phyloP scores from a whole-genome alignment of 371 early-diverging fungal species.

The Lichtheimia ornata region DNA sequence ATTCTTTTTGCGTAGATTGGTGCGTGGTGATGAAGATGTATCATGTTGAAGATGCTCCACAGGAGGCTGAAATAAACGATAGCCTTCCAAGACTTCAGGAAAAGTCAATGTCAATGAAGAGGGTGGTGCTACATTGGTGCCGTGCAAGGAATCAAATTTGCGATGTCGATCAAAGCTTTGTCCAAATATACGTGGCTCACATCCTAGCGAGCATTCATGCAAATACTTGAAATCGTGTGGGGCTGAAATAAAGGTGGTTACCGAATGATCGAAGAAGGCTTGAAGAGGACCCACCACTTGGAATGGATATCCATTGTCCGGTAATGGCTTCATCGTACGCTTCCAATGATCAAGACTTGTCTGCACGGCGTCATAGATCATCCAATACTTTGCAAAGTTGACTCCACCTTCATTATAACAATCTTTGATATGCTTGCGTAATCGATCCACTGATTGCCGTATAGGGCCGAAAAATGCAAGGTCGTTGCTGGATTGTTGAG shows the following conservation, averaged over 20 bases:
- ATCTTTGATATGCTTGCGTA: slow-evolving; percentile 25
- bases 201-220: slow-evolving; percentile 58
- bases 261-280: slow-evolving; percentile 42
- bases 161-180: slow-evolving; percentile 41
- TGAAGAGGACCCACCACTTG: slow-evolving; percentile 36
- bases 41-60: background rate
- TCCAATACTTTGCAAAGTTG: slow-evolving; percentile 45
- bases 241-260: slow-evolving; percentile 38
- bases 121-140: slow-evolving; percentile 28
- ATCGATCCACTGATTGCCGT: slow-evolving; percentile 38
- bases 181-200: slow-evolving; percentile 61
- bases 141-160: slow-evolving; percentile 17
- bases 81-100: slow-evolving; percentile 42
- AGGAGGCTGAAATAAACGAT: slow-evolving; percentile 31
- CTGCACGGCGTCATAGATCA: slow-evolving; percentile 40
- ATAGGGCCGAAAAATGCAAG: slow-evolving; percentile 49
- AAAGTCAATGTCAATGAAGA: slow-evolving; percentile 41
- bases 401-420: slow-evolving; percentile 17
- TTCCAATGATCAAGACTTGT: slow-evolving; percentile 28
- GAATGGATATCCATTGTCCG: slow-evolving; percentile 1
- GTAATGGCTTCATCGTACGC: background rate
- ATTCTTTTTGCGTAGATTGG: slow-evolving; percentile 12
- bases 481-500: background rate
- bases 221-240: slow-evolving; percentile 47
- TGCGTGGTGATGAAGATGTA: slow-evolving; percentile 4